Evolutionary conservation across 768 basidiomycete species (phyloP).

Genomic region (Pisolithus marmoratus): DNA sequence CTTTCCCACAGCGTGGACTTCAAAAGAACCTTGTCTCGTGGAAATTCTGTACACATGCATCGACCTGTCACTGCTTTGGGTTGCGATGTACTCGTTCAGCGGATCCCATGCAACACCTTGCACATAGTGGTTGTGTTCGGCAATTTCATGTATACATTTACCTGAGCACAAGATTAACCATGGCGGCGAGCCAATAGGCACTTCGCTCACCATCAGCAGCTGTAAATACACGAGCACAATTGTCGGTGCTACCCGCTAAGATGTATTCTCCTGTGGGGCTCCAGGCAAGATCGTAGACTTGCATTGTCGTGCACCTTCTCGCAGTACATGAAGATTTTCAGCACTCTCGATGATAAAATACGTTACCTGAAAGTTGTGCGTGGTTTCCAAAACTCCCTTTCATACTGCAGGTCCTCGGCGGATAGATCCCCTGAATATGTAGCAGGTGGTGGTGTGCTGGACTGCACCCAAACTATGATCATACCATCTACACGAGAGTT

Average conservation of each 20-base stretch:
- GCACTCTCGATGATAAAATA: not conserved
- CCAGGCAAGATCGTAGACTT: slow-evolving; percentile 98
- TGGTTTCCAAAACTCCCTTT: slow-evolving; percentile 95
- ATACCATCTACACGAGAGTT: slow-evolving; percentile 68
- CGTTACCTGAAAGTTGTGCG: slow-evolving; percentile 75
- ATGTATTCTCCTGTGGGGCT: slow-evolving; percentile 92
- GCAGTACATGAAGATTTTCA: not conserved
- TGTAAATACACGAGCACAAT: slow-evolving; percentile 81
- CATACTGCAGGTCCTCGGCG: slow-evolving; percentile 75
- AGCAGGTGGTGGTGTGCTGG: slow-evolving; percentile 60
- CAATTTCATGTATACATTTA: slow-evolving; percentile 82
- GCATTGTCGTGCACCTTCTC: slow-evolving; percentile 84
- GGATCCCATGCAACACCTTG: slow-evolving; percentile 99
- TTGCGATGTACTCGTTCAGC: slow-evolving; percentile 93
- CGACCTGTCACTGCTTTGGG: slow-evolving; percentile 92
- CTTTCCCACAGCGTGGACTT: slow-evolving; percentile 87
- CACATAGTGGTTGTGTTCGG: slow-evolving; percentile 94
- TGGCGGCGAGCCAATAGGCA: not conserved
- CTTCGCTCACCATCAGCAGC: slow-evolving; percentile 56
- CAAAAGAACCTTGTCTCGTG: slow-evolving; percentile 73
- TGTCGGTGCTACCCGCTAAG: slow-evolving; percentile 96
- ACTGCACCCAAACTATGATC: slow-evolving; percentile 93
- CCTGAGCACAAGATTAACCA: slow-evolving; percentile 37
- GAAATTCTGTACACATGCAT: slow-evolving; percentile 92
- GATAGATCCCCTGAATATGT: slow-evolving; percentile 81